Conservation (phyloP, 2,329 filamentous ascomycete genomes). For the Fusarium newnesense region DNA sequence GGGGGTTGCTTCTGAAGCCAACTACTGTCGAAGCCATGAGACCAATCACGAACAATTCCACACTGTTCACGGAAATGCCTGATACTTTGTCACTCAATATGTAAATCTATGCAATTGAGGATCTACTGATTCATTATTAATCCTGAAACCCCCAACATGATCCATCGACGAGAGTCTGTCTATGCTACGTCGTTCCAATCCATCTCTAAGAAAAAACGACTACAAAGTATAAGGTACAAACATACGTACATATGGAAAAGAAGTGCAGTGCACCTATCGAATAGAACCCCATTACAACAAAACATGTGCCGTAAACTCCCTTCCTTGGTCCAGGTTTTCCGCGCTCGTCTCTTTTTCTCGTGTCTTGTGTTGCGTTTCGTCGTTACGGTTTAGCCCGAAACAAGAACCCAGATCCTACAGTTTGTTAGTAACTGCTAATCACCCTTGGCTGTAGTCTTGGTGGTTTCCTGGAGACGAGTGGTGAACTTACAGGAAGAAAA, state of each 20-base stretch:
- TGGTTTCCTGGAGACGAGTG: neutral
- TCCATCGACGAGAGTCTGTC: slow-evolving; percentile 13
- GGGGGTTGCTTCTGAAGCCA: neutral
- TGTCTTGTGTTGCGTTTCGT: slow-evolving; percentile 8
- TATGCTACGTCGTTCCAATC: slow-evolving; percentile 23
- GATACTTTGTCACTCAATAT: neutral
- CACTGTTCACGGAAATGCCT: neutral
- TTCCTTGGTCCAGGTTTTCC: slow-evolving; percentile 15
- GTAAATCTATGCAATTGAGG: neutral
- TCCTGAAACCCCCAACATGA: slow-evolving; percentile 33
- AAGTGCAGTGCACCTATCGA: slow-evolving; percentile 32
- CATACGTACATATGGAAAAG: slow-evolving; percentile 38
- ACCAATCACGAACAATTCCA: neutral
- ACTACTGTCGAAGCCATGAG: neutral
- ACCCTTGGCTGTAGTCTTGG: neutral
- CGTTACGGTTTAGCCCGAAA: slow-evolving; percentile 48
- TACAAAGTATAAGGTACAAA: slow-evolving; percentile 29
- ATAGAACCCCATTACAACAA: slow-evolving; percentile 41
- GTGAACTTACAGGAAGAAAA: slow-evolving; percentile 76
- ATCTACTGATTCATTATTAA: slow-evolving; percentile 34
- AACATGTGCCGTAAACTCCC: slow-evolving; percentile 35
- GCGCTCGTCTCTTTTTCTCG: slow-evolving; percentile 21
- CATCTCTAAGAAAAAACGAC: slow-evolving; percentile 28
- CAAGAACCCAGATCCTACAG: slow-evolving; percentile 53
- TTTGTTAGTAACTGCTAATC: slow-evolving; percentile 15